Conservation (phyloP, 179 eudicot species). For the Corrigiola litoralis region DNA sequence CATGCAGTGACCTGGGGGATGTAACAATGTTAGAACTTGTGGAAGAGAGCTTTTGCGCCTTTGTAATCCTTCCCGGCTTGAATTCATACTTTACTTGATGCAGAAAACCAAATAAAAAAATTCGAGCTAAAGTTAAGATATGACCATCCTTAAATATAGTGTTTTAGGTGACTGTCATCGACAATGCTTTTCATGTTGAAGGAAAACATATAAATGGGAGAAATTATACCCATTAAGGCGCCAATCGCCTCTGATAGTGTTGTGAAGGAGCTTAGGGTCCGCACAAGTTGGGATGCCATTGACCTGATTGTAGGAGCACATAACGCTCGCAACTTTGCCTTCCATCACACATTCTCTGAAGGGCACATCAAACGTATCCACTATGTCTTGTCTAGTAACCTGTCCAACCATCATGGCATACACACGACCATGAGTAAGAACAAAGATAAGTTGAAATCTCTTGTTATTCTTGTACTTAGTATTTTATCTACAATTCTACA, state of each 20-base stretch:
- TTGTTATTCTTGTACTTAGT: not conserved
- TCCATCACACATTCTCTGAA: constrained; percentile 54
- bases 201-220: too few relatives aligned
- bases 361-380: constrained; percentile 56
- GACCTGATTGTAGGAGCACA: constrained; percentile 70
- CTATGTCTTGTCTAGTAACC: constrained; percentile 64
- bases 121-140: too few relatives aligned
- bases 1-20: too few relatives aligned
- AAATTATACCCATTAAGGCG: constrained; percentile 48
- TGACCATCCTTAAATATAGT: too few relatives aligned
- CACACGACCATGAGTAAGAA: not conserved
- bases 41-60: too few relatives aligned
- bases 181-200: too few relatives aligned
- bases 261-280: constrained; percentile 50
- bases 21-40: too few relatives aligned
- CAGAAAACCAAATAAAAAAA: too few relatives aligned
- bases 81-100: too few relatives aligned
- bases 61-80: too few relatives aligned
- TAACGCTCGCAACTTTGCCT: constrained; percentile 67
- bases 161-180: too few relatives aligned
- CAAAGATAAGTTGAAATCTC: not conserved
- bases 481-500: not conserved
- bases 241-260: constrained; percentile 55
- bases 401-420: constrained; percentile 7
- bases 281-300: constrained; percentile 73